These are phyloP conservation scores for Podospora anserina DNA, from an alignment of 495 filamentous ascomycete genomes.

Conservation along the genomic window DNA sequence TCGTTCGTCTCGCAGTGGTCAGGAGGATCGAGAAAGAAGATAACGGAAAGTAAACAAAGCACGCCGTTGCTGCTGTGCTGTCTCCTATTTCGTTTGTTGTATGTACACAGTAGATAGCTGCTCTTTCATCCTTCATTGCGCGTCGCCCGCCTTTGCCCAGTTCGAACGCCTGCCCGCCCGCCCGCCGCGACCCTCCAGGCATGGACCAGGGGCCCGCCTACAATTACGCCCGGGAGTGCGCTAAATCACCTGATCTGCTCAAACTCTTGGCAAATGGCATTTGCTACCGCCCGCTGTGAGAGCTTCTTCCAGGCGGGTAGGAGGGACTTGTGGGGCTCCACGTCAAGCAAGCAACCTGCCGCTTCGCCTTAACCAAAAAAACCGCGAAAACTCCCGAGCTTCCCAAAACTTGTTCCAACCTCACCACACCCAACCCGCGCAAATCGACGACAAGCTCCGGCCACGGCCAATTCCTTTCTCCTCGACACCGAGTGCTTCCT, in stretches of 20 bases:
- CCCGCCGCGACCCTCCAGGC: background rate
- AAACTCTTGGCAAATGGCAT: background rate
- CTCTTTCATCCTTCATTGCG: constrained; percentile 14
- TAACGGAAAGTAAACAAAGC: background rate
- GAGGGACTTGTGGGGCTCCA: background rate
- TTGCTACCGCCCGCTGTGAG: background rate
- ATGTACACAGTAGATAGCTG: background rate
- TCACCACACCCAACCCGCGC: constrained; percentile 25
- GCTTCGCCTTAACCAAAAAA: constrained; percentile 18
- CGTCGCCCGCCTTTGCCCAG: constrained; percentile 10
- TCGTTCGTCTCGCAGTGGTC: background rate
- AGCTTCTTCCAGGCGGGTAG: background rate
- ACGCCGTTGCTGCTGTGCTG: background rate
- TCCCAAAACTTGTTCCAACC: constrained; percentile 25
- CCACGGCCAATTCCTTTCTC: constrained; percentile 25
- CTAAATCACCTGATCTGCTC: constrained; percentile 20
- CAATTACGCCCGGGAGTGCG: constrained; percentile 28
- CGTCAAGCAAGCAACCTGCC: background rate
- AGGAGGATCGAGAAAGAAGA: background rate
- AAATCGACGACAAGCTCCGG: constrained; percentile 27
- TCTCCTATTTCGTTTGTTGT: background rate
- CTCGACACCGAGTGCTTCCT: constrained; percentile 13
- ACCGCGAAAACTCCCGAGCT: constrained; percentile 38
- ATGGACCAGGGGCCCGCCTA: constrained; percentile 14
- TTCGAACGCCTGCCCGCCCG: background rate